Evolutionary conservation across 495 filamentous ascomycete species (phyloP), one percentile per base, ranked within the genome.

Genomic region (Xylaria venustula): DNA sequence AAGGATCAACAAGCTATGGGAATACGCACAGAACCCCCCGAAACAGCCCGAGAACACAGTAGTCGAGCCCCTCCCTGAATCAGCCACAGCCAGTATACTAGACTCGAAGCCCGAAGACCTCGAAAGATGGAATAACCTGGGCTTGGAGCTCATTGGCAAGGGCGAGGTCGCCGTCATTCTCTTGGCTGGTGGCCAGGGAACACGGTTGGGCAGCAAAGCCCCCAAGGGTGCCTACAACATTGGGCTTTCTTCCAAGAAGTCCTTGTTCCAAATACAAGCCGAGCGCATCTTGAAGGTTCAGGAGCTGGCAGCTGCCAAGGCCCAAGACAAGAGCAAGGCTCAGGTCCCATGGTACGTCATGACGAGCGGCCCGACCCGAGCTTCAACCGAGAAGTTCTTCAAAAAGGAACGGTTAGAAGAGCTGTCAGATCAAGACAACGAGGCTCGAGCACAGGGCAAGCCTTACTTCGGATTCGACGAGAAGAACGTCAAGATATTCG

Each of bases 191-290:
- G 94, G 94, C 5, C 94, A 99, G 77, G 94, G 94, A 65, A 98
- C 94, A 49, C 86, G 94, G 36, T 77, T 99, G 32, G 94, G 94
- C 64, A 97, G 92, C 81, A 93, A 92, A 19, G 92, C 87, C 6
- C 94, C 94, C 59, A 99, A 99, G 79, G 94, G 94, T 15, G 96
- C 91, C 80, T 99, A 88, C 76, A 87, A 99, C 69, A 97, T 99
- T 69, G 92, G 91, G 40, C 83, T 99, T 57, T 88, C 92, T 30
- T 96, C 91, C 64, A 73, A 88, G 67, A 99, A 99, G 79, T 90
- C 91, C 0, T 86, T 99, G 26, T 99, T 99, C 83, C 91, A 97
- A 79, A 89, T 98, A 56, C 95, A 98, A 75, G 94, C 89, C 15
- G 91, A 99, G 85, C 79, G 95, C 44, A 99, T 99, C 67, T 76